Evolutionary conservation across 305 asterid genomes (phyloP), one percentile per base, ranked within the genome.

Genomic region (Fraxinus platypoda): DNA sequence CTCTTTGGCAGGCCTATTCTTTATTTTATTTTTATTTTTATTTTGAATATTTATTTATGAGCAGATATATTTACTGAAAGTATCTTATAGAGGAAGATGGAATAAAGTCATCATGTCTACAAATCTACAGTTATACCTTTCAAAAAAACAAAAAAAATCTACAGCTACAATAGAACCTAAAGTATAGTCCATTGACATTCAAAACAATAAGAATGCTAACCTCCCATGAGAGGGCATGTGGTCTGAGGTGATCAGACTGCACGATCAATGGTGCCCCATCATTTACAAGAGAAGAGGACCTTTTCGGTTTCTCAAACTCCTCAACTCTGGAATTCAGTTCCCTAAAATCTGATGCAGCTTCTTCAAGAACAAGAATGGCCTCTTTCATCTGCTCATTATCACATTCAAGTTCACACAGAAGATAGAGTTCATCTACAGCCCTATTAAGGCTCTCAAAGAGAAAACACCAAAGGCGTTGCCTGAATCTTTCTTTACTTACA

Each of bases 221-320:
- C 98, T 96, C 99, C 99, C 98, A 96, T 70, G 99, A 96, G 77
- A 96, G 97, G 78, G 99, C 98, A 90, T 96, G 99, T 85, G 98
- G 98, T 87, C 99, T 90, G 79, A 98, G 99, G 84, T 96, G 95
- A 89, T 94, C 97, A 86, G 96, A 89, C 89, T 92, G 97, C 91
- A 94, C 49, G 74, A 88, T 82, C 76, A 90, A 49, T 70, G 92
- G 84, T 74, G 93, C 84, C 78, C 89, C 95, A 78, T 91, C 98
- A 87, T 78, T 87, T 75, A 85, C 88, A 79, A 80, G 89, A 87
- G 93, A 87, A 46, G 87, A 83, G 46, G 93, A 87, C 87, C 90
- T 94, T 88, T 92, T 96, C 78, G 77, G 88, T 86, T 88, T 91
- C 91, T 96, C 99, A 84, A 96, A 96, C 84, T 92, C 94, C 85